Percentiles rank a stretch among this genome's conserved stretches.
Conservation (phyloP, 2,329 filamentous ascomycete genomes). For the Scopulariopsis brevicaulis region DNA sequence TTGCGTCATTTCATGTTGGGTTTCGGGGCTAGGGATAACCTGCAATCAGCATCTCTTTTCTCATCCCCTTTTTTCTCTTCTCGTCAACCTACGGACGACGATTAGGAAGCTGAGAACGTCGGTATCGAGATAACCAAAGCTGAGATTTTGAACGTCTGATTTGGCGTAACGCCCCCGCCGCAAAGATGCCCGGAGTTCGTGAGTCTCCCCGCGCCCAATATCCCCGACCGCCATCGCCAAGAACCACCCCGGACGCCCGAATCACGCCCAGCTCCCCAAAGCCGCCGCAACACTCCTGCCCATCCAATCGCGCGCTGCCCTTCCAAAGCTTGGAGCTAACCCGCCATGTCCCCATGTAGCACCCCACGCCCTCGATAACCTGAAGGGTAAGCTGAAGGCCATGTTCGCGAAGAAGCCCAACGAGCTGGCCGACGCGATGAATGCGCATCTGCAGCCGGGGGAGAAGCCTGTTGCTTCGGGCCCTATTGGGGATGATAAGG, state of each 20-base stretch:
- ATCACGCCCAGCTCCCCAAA: not conserved
- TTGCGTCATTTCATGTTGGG: not conserved
- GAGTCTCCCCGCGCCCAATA: constrained; percentile 16
- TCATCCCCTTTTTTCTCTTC: not conserved
- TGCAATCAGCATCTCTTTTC: not conserved
- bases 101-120: not conserved
- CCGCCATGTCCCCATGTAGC: constrained; percentile 20
- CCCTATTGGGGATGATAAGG: no score
- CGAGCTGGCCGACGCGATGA: not conserved
- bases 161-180: not conserved
- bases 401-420: constrained; percentile 35
- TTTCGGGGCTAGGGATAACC: not conserved
- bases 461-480: constrained; percentile 12
- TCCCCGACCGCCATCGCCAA: not conserved
- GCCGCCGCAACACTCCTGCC: not conserved
- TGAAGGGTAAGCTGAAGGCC: constrained; percentile 43
- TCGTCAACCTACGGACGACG: not conserved
- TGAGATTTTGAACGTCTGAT: no score
- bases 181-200: constrained; percentile 42
- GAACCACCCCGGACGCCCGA: not conserved
- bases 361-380: constrained; percentile 37
- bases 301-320: not conserved
- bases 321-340: not conserved
- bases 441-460: constrained; percentile 8
- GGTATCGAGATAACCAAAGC: not conserved